A percentile compares a stretch with the other conserved stretches of the same genome.
Evolutionary conservation across 2,329 filamentous ascomycete genomes (phyloP).

Genomic region (Pseudodiploospora longispora): DNA sequence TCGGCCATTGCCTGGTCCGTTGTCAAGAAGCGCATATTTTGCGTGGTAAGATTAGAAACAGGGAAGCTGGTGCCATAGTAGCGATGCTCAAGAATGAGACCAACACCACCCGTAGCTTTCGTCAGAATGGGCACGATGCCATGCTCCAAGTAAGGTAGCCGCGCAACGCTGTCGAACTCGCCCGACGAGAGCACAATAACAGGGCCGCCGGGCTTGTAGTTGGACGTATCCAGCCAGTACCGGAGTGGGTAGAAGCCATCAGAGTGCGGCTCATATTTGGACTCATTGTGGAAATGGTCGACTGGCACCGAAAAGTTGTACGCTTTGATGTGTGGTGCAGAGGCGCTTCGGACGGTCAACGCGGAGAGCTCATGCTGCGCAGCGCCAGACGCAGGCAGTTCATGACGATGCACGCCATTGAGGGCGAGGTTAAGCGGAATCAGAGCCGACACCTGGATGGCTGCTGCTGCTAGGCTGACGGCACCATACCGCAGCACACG

Average conservation of each 20-base stretch:
- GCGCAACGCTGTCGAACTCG: conserved; percentile 24
- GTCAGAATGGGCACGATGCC: conserved; percentile 67
- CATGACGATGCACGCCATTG: not conserved
- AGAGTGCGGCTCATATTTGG: conserved; percentile 68
- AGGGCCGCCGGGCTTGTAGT: conserved; percentile 71
- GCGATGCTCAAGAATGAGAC: conserved; percentile 76
- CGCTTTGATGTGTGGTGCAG: conserved; percentile 9
- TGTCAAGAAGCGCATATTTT: conserved; percentile 71
- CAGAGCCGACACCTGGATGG: conserved; percentile 3
- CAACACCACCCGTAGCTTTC: conserved; percentile 63
- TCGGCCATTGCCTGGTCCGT: conserved; percentile 80
- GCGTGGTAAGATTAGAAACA: conserved; percentile 52
- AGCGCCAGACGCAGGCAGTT: no score
- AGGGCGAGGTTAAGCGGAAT: conserved; percentile 4
- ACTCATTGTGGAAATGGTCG: conserved; percentile 79
- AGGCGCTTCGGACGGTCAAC: conserved; percentile 3
- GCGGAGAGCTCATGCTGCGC: no score
- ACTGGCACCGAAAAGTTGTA: conserved; percentile 43
- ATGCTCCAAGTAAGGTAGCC: conserved; percentile 66
- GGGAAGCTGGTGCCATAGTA: conserved; percentile 79
- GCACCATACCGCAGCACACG: conserved; percentile 2
- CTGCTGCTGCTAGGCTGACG: not conserved
- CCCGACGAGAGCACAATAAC: conserved; percentile 67
- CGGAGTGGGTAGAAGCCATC: conserved; percentile 60
- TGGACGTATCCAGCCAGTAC: conserved; percentile 74